These are phyloP conservation scores for Kondoa malvinella DNA, from an alignment of 768 basidiomycete genomes.

Conservation along the genomic window DNA sequence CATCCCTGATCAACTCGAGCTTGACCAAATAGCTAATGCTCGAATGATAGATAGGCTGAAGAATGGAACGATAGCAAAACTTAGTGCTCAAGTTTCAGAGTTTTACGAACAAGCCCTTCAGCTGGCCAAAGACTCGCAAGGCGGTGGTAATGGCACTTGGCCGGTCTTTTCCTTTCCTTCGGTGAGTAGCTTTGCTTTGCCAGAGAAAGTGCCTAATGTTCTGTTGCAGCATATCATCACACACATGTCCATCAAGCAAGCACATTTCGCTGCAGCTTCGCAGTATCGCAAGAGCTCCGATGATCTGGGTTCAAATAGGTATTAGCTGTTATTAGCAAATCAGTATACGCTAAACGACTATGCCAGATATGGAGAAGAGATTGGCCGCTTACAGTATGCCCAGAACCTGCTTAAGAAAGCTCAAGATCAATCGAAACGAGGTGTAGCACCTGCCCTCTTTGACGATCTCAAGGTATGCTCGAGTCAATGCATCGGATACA, in stretches of 20 bases:
- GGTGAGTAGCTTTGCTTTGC: conserved; percentile 21
- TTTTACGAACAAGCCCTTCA: conserved; percentile 41
- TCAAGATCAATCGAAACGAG: conserved; percentile 48
- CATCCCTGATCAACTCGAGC: conserved; percentile 13
- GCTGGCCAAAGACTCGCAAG: conserved; percentile 9
- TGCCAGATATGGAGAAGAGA: conserved; percentile 66
- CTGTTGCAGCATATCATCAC: conserved; percentile 45
- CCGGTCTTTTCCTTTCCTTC: conserved; percentile 25
- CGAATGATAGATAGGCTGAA: conserved; percentile 45
- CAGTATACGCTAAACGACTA: not conserved
- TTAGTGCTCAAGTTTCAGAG: conserved; percentile 55
- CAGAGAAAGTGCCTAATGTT: not conserved
- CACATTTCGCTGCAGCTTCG: conserved; percentile 76
- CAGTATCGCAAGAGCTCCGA: conserved; percentile 77
- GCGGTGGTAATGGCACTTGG: conserved; percentile 7
- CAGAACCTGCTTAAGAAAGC: conserved; percentile 52
- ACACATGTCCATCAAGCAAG: conserved; percentile 62
- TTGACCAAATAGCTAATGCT: not conserved
- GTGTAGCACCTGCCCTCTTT: conserved; percentile 49
- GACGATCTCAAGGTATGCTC: conserved; percentile 57
- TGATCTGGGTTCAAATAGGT: conserved; percentile 49
- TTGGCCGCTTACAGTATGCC: conserved; percentile 59
- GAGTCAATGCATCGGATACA: not conserved
- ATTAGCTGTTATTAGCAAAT: too few relatives aligned
- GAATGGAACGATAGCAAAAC: conserved; percentile 64